Evolutionary conservation across 1,284 basidiomycete species (phyloP), one percentile per base, ranked within the genome.

Genomic region (Malassezia yamatoensis): DNA sequence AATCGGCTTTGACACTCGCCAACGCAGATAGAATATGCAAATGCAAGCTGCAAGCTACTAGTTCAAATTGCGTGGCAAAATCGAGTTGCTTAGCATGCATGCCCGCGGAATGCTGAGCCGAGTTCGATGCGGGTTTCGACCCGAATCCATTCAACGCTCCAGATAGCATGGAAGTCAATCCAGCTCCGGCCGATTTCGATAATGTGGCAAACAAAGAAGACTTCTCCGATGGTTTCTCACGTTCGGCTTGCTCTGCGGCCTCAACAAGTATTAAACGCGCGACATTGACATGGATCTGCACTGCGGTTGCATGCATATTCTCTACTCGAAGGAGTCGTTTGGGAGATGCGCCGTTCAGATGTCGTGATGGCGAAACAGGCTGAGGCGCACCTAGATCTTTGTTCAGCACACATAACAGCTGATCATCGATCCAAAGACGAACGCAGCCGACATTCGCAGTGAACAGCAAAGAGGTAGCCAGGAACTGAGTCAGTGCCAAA

Each of bases 391-490:
- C 84, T 36, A 82, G 74, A 15, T 78, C 80, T 76, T 94, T 96
- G 39, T 80, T 80, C 45, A 96, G 77, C 49, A 81, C 80, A 15
- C 86, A 83, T 1, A 96, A 81, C 33, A 85, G 80, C 62, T 83
- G 81, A 58, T 86, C 85, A 69, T 96, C 85, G 56, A 64, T 64
- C 61, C 67, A 68, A 48, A 77, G 65, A 36, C 58, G 83, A 50
- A 98, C 82, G 68, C 85, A 81, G 12, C 80, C 79, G 6, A 98
- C 81, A 56, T 85, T 81, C 15, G 82, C 80, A 83, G 96, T 98
- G 76, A 99, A 99, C 0, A 90, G 93, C 54, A 99, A 84, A 0
- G 88, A 90, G 1, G 90, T 93, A 16, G 86, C 82, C 15, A 99
- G 80, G 75, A 99, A 98, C 35, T 88, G 83, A 34, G 86, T 83